Conservation (phyloP, 805 yeast species). For the Ogataea populi-albae region DNA sequence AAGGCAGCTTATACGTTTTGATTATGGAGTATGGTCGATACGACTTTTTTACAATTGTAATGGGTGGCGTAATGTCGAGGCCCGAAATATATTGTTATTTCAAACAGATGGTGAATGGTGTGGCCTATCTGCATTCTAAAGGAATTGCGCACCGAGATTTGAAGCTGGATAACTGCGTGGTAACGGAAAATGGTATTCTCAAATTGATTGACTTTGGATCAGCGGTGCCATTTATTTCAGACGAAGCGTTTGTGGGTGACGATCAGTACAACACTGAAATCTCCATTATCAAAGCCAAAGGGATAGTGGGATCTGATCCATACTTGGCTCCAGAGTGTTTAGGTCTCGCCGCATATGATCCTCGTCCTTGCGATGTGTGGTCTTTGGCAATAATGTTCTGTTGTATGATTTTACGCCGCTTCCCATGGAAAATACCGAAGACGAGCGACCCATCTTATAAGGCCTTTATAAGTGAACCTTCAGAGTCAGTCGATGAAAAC, state of each 20-base stretch:
- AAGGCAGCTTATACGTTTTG: conserved; percentile 59
- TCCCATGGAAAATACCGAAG: conserved; percentile 96
- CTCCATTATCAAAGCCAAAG: conserved; percentile 61
- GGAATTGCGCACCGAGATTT: conserved; percentile 93
- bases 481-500: conserved; percentile 25
- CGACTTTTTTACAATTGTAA: conserved; percentile 90
- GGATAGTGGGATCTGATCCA: conserved; percentile 95
- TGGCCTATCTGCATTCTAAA: conserved; percentile 67
- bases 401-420: conserved; percentile 81
- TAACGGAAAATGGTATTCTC: conserved; percentile 66
- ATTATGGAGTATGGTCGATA: conserved; percentile 92
- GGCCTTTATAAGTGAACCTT: conserved; percentile 46
- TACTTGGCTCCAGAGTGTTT: conserved; percentile 93
- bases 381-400: conserved; percentile 88
- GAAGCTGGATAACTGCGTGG: conserved; percentile 91
- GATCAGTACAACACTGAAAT: conserved; percentile 34
- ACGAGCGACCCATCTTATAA: conserved; percentile 69
- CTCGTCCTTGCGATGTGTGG: conserved; percentile 90
- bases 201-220: conserved; percentile 94
- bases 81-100: conserved; percentile 78
- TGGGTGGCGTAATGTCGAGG: conserved; percentile 76
- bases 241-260: conserved; percentile 15
- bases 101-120: conserved; percentile 76
- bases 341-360: conserved; percentile 58
- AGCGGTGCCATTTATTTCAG: conserved; percentile 70